Evolutionary conservation across 1,139 yeast genomes (phyloP).

Genomic region (Candida sp.): DNA sequence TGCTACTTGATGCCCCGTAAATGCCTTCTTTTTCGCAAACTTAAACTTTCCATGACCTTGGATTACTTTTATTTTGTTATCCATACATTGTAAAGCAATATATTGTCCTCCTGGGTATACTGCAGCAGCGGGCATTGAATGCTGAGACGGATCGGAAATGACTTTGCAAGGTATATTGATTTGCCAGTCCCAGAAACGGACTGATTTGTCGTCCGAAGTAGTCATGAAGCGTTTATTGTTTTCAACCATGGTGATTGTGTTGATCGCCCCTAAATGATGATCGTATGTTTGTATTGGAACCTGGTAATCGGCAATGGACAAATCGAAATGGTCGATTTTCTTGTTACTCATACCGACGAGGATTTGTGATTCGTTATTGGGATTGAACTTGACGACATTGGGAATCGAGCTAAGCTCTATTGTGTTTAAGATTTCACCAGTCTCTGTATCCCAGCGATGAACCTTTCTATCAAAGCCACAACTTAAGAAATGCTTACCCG

Average conservation of each 20-base stretch:
- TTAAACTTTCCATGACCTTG: constrained; percentile 62
- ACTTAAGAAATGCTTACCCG: constrained; percentile 65
- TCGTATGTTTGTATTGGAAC: constrained; percentile 64
- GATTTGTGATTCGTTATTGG: constrained; percentile 54
- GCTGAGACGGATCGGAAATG: constrained; percentile 78
- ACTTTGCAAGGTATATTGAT: constrained; percentile 80
- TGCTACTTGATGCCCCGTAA: constrained; percentile 71
- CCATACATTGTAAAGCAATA: constrained; percentile 81
- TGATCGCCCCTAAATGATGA: constrained; percentile 77
- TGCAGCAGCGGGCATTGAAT: constrained; percentile 69
- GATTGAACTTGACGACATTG: constrained; percentile 63
- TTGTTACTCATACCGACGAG: constrained; percentile 69
- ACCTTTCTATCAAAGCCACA: constrained; percentile 68
- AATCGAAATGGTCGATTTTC: constrained; percentile 68
- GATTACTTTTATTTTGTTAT: constrained; percentile 64
- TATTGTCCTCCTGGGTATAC: constrained; percentile 59
- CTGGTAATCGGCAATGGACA: constrained; percentile 30
- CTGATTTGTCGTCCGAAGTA: constrained; percentile 79
- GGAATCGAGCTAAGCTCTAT: constrained; percentile 47
- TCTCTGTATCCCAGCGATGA: constrained; percentile 76
- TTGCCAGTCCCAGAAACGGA: constrained; percentile 84
- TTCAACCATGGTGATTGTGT: constrained; percentile 58
- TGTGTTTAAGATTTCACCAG: constrained; percentile 56
- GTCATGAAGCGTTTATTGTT: constrained; percentile 62
- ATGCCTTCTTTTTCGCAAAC: constrained; percentile 56